Evolutionary conservation across 2,329 filamentous ascomycete species (phyloP), one percentile per base, ranked within the genome.

Genomic region (Exophiala lecanii-corni): DNA sequence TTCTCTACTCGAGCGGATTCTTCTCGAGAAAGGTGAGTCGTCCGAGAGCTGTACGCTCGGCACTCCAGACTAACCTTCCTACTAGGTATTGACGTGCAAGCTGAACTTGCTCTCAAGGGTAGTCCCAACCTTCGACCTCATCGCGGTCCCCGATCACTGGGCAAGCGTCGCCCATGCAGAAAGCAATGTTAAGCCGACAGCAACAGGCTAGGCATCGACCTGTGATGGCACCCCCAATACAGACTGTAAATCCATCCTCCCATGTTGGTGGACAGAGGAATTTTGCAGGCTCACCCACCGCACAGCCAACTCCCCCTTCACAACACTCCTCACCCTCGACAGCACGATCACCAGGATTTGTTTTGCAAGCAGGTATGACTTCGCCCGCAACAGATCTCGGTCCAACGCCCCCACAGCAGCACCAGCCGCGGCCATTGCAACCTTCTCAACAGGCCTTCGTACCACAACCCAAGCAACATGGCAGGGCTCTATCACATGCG

Each of bases 61-160:
- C 17, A 38, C 26, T 20, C 36, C 23, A 17, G 12, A 32, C 30
- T 35, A 3, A 35, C 39, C 19, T 15, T 18, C 9, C 10, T 13
- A 32, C 7, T 52, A 94, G 89, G 89, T 57, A 95, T 97, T 66
- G 91, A 98, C 74, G 92, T 98, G 36, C 89, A 97, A 70, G 86
- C 89, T 51, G 92, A 97, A 69, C 77, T 98, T 57, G 86, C 86
- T 52, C 84, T 89, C 62, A 97, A 96, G 73, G 87, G 85, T 57
- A 94, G 86, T 67, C 88, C 89, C 39, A 85, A 82, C 59, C 74
- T 92, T 51, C 84, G 60, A 26, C 61, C 64, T 75, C 49, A 49
- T 28, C 50, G 50, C 13, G 47, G 77, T 56, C 86, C 78, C 44
- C 56, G 75, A 79, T 63, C 75, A 79, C 75, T 70, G 81, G 85